Percentiles rank a stretch among this genome's conserved stretches.
These are phyloP conservation scores for Lentinula sp. DNA, from an alignment of 768 basidiomycete species.

Conservation along the genomic window DNA sequence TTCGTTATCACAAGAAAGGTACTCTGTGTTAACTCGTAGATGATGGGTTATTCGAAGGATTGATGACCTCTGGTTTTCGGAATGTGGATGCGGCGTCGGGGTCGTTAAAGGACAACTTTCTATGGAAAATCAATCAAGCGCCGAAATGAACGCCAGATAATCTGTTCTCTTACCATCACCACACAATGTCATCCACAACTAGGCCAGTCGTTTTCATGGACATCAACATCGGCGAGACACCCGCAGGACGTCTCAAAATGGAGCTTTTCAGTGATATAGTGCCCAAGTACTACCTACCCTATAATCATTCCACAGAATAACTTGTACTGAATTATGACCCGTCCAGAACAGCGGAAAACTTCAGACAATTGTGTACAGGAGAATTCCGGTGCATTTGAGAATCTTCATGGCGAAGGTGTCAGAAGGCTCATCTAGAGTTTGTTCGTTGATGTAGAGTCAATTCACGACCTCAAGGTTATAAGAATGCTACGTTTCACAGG, in stretches of 20 bases:
- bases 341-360: constrained; percentile 92
- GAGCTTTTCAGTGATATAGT: constrained; percentile 95
- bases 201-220: constrained; percentile 98
- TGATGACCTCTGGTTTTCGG: no score
- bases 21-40: no score
- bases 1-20: no score
- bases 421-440: background rate
- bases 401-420: background rate
- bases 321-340: constrained; percentile 3
- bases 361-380: constrained; percentile 95
- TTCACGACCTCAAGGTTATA: constrained; percentile 85
- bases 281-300: constrained; percentile 60
- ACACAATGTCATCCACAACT: constrained; percentile 36
- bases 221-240: constrained; percentile 92
- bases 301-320: background rate
- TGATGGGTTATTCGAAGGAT: no score
- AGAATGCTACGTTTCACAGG: constrained; percentile 89
- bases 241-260: constrained; percentile 93
- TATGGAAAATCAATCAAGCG: no score
- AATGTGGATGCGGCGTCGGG: no score
- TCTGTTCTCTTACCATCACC: no score
- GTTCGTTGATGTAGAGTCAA: constrained; percentile 48
- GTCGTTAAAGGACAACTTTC: no score
- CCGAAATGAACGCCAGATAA: no score
- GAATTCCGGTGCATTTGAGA: constrained; percentile 64